These are phyloP conservation scores for Guyanaporus albipodus DNA, from an alignment of 768 basidiomycete species.

Conservation along the genomic window DNA sequence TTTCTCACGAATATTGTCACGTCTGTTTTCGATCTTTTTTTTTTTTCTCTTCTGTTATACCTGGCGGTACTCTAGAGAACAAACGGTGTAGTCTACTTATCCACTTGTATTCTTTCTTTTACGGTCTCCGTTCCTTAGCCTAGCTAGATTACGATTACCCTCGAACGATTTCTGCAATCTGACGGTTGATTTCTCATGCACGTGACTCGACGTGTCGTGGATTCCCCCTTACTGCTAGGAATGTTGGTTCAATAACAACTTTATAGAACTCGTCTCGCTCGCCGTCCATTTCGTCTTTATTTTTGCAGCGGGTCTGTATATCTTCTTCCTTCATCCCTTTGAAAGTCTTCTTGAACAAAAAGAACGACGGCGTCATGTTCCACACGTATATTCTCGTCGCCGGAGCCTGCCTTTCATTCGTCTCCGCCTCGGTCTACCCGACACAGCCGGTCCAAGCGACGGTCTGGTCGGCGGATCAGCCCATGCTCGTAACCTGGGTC, in stretches of 20 bases:
- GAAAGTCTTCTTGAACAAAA: background rate
- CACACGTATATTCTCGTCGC: constrained; percentile 1
- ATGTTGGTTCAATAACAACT: too few relatives aligned
- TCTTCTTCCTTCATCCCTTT: too few relatives aligned
- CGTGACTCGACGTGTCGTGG: constrained; percentile 24
- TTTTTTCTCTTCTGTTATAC: background rate
- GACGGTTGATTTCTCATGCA: constrained; percentile 25
- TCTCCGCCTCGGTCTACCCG: constrained; percentile 43
- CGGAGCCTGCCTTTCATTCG: constrained; percentile 11
- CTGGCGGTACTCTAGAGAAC: constrained; percentile 11
- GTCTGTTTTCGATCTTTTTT: constrained; percentile 1
- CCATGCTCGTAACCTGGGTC: constrained; percentile 44
- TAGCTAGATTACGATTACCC: constrained; percentile 6
- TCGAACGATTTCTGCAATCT: background rate
- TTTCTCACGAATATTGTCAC: constrained; percentile 9
- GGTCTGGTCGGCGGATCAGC: constrained; percentile 41
- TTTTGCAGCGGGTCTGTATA: constrained; percentile 30
- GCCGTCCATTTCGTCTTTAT: constrained; percentile 1
- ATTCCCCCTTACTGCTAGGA: too few relatives aligned
- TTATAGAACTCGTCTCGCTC: constrained; percentile 3
- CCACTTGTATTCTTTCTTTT: constrained; percentile 19
- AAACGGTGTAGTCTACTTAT: constrained; percentile 17
- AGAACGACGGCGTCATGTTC: constrained; percentile 5
- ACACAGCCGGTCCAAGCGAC: constrained; percentile 47
- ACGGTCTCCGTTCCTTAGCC: constrained; percentile 6